Base-by-base conservation (phyloP, 345 rosid genomes). In the Linum tenue region DNA sequence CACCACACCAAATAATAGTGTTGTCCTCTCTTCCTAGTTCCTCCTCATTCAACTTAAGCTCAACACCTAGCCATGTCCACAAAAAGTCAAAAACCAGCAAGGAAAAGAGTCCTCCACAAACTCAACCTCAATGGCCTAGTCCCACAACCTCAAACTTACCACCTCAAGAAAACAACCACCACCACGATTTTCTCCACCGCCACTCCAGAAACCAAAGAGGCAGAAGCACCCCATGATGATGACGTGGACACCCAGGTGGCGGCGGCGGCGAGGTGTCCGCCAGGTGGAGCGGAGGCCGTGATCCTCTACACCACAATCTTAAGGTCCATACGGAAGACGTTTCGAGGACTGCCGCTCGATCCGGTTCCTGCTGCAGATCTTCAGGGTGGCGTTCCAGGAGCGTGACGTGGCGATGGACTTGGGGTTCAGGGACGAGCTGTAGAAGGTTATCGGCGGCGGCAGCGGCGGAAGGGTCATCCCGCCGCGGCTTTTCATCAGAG, bases 341-440 rank as follows among this genome's bases (percentile, higher is more conserved):
- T 22, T 85, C 7, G 89, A 90, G 71, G 89, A 84, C 35, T 94
- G 99, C 62, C 78, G 73, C 53, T 72, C 80, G 5, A 72, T 90
- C 37, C 75, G 84, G 62, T 85, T 86, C 69, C 69, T 94, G 65
- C 56, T 90, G 60, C 79, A 78, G 71, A 94, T 89, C 66, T 80
- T 85, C 39, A 81, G 68, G 62, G 86, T 88, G 0, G 36, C 38
- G 68, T 87, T 72, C 60, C 60, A 67, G 9, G 97, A 88, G 58
- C 82, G 92, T 70, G 99, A 94, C 64, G 88, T 94, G 37, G 86
- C 99, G 0, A 79, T 90, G 77, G 81, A 88, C 76, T 41, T 75
- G 66, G 95, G 82, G 68, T 90, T 67, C 79, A 79, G 92, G 76
- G 97, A 88, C 38, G 96, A 88, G 72, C 72, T 88, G 57, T 86